A percentile compares a stretch with the other conserved stretches of the same genome.
These are phyloP conservation scores for Wallacemonas rigidus DNA, from an alignment of 208 protist species.

Conservation along the genomic window DNA sequence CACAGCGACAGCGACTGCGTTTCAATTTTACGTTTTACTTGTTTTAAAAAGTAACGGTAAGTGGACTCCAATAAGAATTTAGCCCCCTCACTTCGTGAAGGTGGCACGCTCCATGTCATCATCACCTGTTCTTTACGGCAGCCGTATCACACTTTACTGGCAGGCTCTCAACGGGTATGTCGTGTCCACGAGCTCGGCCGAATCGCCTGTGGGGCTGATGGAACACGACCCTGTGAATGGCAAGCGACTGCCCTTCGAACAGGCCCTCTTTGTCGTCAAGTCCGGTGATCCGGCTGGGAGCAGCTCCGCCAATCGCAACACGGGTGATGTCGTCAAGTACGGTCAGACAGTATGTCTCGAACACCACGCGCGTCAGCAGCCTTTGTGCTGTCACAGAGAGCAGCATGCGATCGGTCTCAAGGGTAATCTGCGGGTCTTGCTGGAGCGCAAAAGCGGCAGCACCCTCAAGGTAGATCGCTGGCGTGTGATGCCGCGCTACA, in stretches of 20 bases:
- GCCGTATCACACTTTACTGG: conserved; percentile 39
- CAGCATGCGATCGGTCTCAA: conserved; percentile 45
- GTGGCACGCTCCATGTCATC: neutral
- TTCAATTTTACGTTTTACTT: no score
- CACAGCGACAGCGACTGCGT: no score
- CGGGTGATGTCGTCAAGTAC: conserved; percentile 53
- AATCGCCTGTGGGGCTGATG: conserved; percentile 45
- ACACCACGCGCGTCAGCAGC: conserved; percentile 49
- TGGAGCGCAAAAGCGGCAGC: conserved; percentile 30
- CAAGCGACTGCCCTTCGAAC: conserved; percentile 41
- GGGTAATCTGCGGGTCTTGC: conserved; percentile 49
- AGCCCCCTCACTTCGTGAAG: no score
- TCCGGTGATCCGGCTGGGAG: conserved; percentile 37
- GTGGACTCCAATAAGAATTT: no score
- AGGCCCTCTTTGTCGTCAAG: conserved; percentile 43
- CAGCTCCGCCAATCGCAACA: conserved; percentile 13
- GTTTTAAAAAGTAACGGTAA: no score
- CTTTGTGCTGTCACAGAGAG: conserved; percentile 41
- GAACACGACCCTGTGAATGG: conserved; percentile 24
- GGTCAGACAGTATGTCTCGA: conserved; percentile 51
- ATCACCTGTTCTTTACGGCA: conserved; percentile 39
- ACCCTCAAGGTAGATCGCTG: conserved; percentile 35
- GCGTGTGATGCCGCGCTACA: conserved; percentile 70
- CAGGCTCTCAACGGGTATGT: conserved; percentile 48
- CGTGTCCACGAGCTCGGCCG: conserved; percentile 43